Evolutionary conservation across 192 early-diverging fungal genomes (phyloP), one percentile per base, ranked within the genome.

Genomic region (Cetraspora pellucida): DNA sequence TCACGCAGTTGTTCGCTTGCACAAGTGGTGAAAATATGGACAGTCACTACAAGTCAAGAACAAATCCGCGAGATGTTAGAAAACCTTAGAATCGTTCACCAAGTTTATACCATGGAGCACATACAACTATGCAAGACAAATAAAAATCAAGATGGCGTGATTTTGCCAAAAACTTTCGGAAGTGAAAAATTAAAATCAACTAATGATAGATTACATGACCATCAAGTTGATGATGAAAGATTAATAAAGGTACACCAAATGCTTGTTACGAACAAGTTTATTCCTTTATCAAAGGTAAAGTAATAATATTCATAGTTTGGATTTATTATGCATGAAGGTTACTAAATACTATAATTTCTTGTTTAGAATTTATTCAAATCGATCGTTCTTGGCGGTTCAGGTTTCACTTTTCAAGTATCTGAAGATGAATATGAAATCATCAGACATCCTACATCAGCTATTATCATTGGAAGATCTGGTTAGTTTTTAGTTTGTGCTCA

Each of bases 231-330:
- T 58, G 71, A 58, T 58, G 71, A 73, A n/a, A 73, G 21, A 21
- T 19, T 73, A 6, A 25, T 73, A 58, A 52, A 73, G 11, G 54
- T 73, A 37, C 71, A 73, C 37, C 57, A 59, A 25, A 73, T 73
- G 54, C 71, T 73, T 58, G 21, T 73, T 23, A 73, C 71, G 3
- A 73, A 73, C 57, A 73, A 73, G 13, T 73, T 73, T 21, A 17
- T 58, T 73, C 71, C 71, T 23, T 73, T 70, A 70, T 70, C 68
- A 50, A 70, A 28, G 68, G 68, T 70, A 70, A 70, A 70, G 17
- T 37, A 65, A 17, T 30, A 1, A 65, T 13, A 13, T 19, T 52
- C 3, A 0, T 52, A 14, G 3, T 52, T 19, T 16, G 50, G 2
- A 49, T 13, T 52, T 52, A 52, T 19, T 52, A 13, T 13, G 19